phyloP scores from a whole-genome alignment of 495 filamentous ascomycete genomes.

The Tetracladium marchalianum region DNA sequence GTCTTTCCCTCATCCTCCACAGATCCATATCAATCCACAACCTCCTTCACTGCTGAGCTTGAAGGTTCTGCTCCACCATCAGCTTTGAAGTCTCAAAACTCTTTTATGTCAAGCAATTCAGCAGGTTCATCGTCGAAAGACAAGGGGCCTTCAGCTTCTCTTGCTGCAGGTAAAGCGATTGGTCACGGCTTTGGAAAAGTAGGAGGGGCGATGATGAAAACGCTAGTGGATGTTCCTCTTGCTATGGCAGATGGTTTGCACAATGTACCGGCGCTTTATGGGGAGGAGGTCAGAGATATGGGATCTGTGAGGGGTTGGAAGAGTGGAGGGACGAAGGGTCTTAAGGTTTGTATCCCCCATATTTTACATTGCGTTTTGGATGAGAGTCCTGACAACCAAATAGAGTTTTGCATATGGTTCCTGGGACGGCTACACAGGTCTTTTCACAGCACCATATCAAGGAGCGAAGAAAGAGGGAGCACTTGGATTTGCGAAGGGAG shows the following conservation, averaged over 20 bases:
- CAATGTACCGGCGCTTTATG: constrained; percentile 51
- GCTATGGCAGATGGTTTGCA: constrained; percentile 19
- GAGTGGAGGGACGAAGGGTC: constrained; percentile 39
- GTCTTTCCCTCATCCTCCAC: no score
- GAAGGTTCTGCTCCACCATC: no score
- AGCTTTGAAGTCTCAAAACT: no score
- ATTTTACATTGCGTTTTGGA: neutral
- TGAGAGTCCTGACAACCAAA: neutral
- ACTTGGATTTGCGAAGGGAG: constrained; percentile 25
- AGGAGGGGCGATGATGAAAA: constrained; percentile 16
- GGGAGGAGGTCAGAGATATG: constrained; percentile 41
- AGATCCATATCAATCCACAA: no score
- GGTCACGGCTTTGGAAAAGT: constrained; percentile 1
- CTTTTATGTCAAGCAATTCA: no score
- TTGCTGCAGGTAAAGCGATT: constrained; percentile 1
- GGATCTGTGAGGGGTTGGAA: constrained; percentile 47
- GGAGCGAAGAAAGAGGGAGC: constrained; percentile 28
- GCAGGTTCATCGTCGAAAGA: neutral
- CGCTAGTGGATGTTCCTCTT: constrained; percentile 11
- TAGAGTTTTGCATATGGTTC: constrained; percentile 36
- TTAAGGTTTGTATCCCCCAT: constrained; percentile 22
- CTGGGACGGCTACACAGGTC: constrained; percentile 25
- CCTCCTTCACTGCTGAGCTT: no score
- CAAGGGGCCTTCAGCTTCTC: neutral
- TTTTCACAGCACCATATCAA: constrained; percentile 25